Evolutionary conservation across 2,329 filamentous ascomycete species (phyloP), one percentile per base, ranked within the genome.

Genomic region (Penicillium sp.): DNA sequence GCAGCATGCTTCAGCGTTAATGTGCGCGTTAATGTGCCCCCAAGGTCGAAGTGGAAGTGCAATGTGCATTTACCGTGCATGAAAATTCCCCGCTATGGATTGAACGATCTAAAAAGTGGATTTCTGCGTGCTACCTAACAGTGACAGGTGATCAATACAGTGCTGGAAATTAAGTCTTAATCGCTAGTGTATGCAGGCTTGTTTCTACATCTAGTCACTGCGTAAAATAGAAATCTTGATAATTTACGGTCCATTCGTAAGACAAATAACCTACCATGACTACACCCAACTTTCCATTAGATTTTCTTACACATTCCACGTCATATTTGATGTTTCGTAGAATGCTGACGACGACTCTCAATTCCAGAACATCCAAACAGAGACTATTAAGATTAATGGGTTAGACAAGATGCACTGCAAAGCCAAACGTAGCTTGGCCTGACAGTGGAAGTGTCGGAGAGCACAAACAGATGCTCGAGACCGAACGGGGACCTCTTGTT

Each of bases 361-460:
- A 15, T 10, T 33, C 13, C n/a, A 29, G 3, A 33, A 27, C 1
- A 12, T 15, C 8, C 9, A 41, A 12, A 12, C 2, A 31, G 33
- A 33, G 27, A 4, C 35, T 33, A 15, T 25, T 5, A 15, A 19
- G 2, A 35, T 25, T 5, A 25, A 25, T 25, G 2, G 19, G 52
- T 54, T 21, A 50, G n/a, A 50, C 36, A 25, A 41, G 23, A 25
- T 13, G 35, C 23, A 50, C 35, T 31, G 35, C 23, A 5, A 47
- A 45, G 31, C 50, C 43, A 54, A 50, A 42, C 19, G 39, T n/a
- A 44, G 49, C 19, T 45, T 33, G 31, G 56, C 35, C 53, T 17
- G 29, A 42, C 27, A 23, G 42, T 45, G 55, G 54, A 59, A 57
- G 42, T 57, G 42, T 58, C 62, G 56, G 61, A 61, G 50, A 41